These are phyloP conservation scores for Lactifluus rugatus DNA, from an alignment of 768 basidiomycete species.

Conservation along the genomic window DNA sequence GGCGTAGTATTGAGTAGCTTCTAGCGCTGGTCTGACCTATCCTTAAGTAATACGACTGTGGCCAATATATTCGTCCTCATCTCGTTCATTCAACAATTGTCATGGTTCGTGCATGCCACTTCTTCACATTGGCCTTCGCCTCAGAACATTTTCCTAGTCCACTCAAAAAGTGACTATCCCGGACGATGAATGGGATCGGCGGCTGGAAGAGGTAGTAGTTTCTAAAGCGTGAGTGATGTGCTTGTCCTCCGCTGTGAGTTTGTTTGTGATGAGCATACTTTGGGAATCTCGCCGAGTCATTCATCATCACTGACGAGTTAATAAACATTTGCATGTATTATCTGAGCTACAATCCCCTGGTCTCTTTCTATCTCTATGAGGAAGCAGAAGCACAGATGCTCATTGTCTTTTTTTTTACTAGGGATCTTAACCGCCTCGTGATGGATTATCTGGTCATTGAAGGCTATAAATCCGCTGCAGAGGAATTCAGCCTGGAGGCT, in stretches of 20 bases:
- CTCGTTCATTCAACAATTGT: neutral
- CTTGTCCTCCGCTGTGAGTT: constrained; percentile 18
- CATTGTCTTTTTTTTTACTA: constrained; percentile 28
- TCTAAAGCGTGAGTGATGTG: constrained; percentile 73
- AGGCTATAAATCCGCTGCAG: constrained; percentile 92
- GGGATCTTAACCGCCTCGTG: constrained; percentile 88
- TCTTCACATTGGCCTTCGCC: neutral
- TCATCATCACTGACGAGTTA: constrained; percentile 47
- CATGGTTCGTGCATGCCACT: constrained; percentile 21
- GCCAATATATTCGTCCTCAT: neutral
- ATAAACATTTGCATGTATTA: constrained; percentile 75
- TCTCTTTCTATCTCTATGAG: constrained; percentile 13
- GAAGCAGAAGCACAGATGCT: constrained; percentile 21
- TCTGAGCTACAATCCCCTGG: constrained; percentile 42
- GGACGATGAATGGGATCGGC: constrained; percentile 81
- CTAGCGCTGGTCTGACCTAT: neutral
- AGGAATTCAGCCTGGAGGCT: constrained; percentile 89
- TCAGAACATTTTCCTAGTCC: constrained; percentile 20
- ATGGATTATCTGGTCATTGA: constrained; percentile 98
- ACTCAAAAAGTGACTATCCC: constrained; percentile 49
- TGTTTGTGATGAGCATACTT: constrained; percentile 55
- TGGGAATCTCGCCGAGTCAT: constrained; percentile 99
- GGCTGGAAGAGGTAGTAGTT: constrained; percentile 72
- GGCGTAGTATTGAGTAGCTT: too few species aligned
- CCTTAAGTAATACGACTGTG: constrained; percentile 1